phyloP scores from a whole-genome alignment of 148 eudicot genomes.

The Diospyros lotus region DNA sequence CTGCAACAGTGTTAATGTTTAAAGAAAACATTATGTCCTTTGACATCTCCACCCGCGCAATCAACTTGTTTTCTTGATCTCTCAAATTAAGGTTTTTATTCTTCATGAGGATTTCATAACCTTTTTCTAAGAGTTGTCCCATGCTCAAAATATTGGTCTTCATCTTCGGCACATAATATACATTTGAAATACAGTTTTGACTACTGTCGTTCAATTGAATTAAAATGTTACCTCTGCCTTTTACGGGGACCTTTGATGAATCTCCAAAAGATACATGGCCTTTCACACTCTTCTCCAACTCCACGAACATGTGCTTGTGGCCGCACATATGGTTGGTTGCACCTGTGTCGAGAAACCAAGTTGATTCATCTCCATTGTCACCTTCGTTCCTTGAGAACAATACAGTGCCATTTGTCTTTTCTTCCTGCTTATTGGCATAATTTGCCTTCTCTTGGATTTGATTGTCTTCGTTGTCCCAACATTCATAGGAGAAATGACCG shows the following conservation, averaged over 20 bases:
- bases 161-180: constrained; percentile 7
- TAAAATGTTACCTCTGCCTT: constrained; percentile 10
- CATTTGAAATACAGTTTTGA: background rate
- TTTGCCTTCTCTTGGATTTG: constrained; percentile 7
- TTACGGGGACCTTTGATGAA: constrained; percentile 9
- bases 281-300: background rate
- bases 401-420: constrained; percentile 12
- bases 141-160: constrained; percentile 20
- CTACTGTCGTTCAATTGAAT: background rate
- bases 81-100: constrained; percentile 8
- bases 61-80: constrained; percentile 4
- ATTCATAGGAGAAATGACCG: constrained; percentile 11
- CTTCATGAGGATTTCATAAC: constrained; percentile 11
- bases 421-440: constrained; percentile 7
- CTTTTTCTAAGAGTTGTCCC: constrained; percentile 19
- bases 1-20: background rate
- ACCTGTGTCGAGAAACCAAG: constrained; percentile 15
- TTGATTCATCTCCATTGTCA: background rate
- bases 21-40: constrained; percentile 9
- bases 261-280: constrained; percentile 11
- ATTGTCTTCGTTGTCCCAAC: background rate
- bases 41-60: constrained; percentile 12
- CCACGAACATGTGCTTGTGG: constrained; percentile 5
- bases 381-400: constrained; percentile 7
- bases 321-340: constrained; percentile 20